phyloP scores from a whole-genome alignment of 345 rosid genomes.

The Raphanus sativus region DNA sequence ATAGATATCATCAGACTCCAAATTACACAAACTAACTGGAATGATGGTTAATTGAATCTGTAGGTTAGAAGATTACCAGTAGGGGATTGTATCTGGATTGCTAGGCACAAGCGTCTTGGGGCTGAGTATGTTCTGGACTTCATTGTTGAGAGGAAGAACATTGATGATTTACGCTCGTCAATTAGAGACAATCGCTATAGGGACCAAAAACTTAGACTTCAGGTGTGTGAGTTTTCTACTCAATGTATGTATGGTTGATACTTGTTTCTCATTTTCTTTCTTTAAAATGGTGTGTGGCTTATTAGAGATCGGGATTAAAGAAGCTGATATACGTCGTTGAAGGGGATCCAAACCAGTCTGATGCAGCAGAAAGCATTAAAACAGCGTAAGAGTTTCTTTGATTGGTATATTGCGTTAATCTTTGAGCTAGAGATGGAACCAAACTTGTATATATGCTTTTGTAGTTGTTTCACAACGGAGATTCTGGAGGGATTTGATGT shows the following conservation, averaged over 20 bases:
- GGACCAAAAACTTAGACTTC: slow-evolving; percentile 89
- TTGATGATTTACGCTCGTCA: slow-evolving; percentile 77
- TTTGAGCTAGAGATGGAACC: background rate
- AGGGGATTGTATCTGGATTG: slow-evolving; percentile 94
- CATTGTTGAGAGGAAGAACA: slow-evolving; percentile 88
- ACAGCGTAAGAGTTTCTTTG: slow-evolving; percentile 61
- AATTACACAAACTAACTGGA: background rate
- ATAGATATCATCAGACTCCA: slow-evolving; percentile 7
- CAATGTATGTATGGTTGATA: background rate
- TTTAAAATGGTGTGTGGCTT: slow-evolving; percentile 11
- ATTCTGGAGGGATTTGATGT: slow-evolving; percentile 91
- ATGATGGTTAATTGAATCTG: background rate
- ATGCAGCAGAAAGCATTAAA: slow-evolving; percentile 87
- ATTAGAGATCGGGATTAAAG: slow-evolving; percentile 80
- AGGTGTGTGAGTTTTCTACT: slow-evolving; percentile 38
- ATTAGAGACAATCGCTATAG: slow-evolving; percentile 84
- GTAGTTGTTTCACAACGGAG: slow-evolving; percentile 92
- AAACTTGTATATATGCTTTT: slow-evolving; percentile 5
- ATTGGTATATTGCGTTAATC: background rate
- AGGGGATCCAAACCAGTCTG: slow-evolving; percentile 83
- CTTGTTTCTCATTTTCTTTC: slow-evolving; percentile 20
- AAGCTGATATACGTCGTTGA: slow-evolving; percentile 85
- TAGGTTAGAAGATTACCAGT: slow-evolving; percentile 88
- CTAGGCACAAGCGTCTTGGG: slow-evolving; percentile 62
- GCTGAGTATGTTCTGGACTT: slow-evolving; percentile 87